Percentiles rank a stretch among this genome's conserved stretches.
These are phyloP conservation scores for Parsonsia alboflavescens DNA, from an alignment of 257 asterid genomes.

Conservation along the genomic window DNA sequence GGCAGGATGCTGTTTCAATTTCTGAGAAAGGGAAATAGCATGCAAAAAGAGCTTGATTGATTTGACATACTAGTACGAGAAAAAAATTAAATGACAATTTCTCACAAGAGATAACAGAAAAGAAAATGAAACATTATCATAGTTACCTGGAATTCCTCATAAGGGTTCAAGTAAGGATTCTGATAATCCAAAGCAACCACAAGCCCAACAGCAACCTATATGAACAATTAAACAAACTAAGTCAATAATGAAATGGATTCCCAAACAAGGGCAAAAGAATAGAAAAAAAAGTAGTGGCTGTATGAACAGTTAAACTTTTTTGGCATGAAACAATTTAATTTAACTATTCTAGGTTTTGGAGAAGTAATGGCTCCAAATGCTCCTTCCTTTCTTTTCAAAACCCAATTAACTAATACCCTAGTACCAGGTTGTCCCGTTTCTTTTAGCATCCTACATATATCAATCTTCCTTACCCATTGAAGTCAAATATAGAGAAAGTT, in stretches of 20 bases:
- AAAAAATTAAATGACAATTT: not conserved
- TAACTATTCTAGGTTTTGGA: not conserved
- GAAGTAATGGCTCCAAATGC: not conserved
- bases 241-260: not conserved
- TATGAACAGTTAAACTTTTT: too few relatives aligned
- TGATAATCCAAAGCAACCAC: conserved; percentile 84
- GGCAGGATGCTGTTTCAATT: conserved; percentile 82
- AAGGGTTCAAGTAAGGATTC: conserved; percentile 87
- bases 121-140: conserved; percentile 3
- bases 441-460: not conserved
- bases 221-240: not conserved
- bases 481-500: not conserved
- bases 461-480: not conserved
- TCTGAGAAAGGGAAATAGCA: conserved; percentile 35
- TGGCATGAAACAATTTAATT: too few relatives aligned
- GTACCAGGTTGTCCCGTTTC: not conserved
- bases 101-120: conserved; percentile 9
- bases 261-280: too few relatives aligned
- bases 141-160: conserved; percentile 93
- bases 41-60: not conserved
- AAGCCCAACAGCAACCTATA: conserved; percentile 80
- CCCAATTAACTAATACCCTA: not conserved
- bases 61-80: not conserved
- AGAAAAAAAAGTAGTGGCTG: too few relatives aligned
- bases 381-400: not conserved